Evolutionary conservation across 2,329 filamentous ascomycete genomes (phyloP).

Genomic region (Sarocladium strictum): DNA sequence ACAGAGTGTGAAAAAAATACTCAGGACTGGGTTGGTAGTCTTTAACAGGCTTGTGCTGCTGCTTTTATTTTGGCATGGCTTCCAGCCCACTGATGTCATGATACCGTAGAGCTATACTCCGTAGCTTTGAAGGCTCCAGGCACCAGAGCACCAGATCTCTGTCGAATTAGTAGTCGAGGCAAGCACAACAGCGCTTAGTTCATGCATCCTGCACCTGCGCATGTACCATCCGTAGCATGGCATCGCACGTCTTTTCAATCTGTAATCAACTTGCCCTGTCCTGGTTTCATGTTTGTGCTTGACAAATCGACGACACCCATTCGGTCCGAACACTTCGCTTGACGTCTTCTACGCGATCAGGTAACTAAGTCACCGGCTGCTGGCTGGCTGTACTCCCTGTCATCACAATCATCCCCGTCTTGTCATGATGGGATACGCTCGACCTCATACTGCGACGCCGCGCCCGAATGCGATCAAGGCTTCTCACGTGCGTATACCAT

Average conservation of each 20-base stretch:
- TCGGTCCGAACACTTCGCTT: too few relatives aligned
- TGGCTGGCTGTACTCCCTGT: too few relatives aligned
- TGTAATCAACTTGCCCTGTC: neutral
- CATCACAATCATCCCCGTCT: neutral
- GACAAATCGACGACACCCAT: too few relatives aligned
- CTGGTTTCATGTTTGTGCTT: too few relatives aligned
- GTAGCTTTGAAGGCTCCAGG: too few relatives aligned
- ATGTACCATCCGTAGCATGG: neutral
- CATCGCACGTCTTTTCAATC: neutral
- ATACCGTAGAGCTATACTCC: too few relatives aligned
- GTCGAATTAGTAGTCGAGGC: too few relatives aligned
- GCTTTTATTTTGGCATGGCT: neutral
- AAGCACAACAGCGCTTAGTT: neutral
- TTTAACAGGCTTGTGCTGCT: neutral
- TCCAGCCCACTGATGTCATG: neutral
- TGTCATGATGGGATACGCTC: neutral
- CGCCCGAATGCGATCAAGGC: neutral
- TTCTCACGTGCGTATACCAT: neutral
- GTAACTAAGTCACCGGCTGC: too few relatives aligned
- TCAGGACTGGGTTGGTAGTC: neutral
- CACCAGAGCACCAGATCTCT: too few relatives aligned
- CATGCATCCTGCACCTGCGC: constrained; percentile 4
- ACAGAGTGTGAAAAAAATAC: neutral
- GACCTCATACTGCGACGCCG: neutral
- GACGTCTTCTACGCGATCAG: too few relatives aligned